These are phyloP conservation scores for Baeospora myosura DNA, from an alignment of 1,284 basidiomycete genomes.

Conservation along the genomic window DNA sequence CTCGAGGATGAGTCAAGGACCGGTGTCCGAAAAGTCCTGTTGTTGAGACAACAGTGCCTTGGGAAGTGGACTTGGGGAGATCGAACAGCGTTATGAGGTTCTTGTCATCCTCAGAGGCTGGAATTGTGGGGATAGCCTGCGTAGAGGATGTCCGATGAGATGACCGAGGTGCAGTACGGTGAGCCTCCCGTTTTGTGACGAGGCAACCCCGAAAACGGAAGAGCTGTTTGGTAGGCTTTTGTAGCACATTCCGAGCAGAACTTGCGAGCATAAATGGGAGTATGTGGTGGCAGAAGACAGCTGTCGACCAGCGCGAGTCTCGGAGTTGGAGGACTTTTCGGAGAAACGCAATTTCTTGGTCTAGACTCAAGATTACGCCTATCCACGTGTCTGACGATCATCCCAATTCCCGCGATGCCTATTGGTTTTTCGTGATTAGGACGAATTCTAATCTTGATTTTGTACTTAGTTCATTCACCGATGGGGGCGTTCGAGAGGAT, in stretches of 20 bases:
- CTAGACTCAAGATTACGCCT: too few relatives aligned
- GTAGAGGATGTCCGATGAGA: slow-evolving; percentile 26
- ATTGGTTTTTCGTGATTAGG: too few relatives aligned
- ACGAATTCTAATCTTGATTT: too few relatives aligned
- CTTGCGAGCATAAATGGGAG: slow-evolving; percentile 46
- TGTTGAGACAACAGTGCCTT: slow-evolving; percentile 22
- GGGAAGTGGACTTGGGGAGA: slow-evolving; percentile 37
- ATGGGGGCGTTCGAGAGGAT: too few relatives aligned
- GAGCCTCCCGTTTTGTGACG: slow-evolving; percentile 18
- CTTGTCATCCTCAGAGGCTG: slow-evolving; percentile 56
- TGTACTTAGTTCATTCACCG: too few relatives aligned
- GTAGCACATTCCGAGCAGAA: slow-evolving; percentile 34
- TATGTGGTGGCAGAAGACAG: neutral
- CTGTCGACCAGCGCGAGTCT: neutral
- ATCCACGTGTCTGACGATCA: too few relatives aligned
- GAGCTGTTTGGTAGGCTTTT: slow-evolving; percentile 27
- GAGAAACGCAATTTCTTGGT: too few relatives aligned
- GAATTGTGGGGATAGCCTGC: slow-evolving; percentile 34
- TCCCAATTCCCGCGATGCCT: too few relatives aligned
- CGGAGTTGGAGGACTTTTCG: too few relatives aligned
- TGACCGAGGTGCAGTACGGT: slow-evolving; percentile 18
- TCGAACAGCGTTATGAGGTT: slow-evolving; percentile 68
- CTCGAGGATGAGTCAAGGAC: slow-evolving; percentile 50
- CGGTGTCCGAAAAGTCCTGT: slow-evolving; percentile 74
- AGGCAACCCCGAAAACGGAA: slow-evolving; percentile 43